Base-by-base conservation (phyloP, 352 stramenopile genomes). In the Globisporangium parvum region DNA sequence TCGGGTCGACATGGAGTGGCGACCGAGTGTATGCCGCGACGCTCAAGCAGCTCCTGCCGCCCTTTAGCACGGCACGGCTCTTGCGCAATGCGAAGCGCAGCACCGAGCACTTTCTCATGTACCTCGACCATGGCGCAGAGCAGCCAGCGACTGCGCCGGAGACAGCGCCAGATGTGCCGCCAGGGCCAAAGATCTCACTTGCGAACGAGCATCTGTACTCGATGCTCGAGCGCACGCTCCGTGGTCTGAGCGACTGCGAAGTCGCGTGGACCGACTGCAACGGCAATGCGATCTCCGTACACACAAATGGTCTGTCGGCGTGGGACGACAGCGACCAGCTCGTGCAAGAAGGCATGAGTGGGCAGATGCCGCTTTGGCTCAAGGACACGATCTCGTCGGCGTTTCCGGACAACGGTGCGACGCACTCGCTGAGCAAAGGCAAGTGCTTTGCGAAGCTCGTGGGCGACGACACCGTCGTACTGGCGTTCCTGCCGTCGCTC, bases 361-460 rank as follows among this genome's bases (percentile, higher is more conserved):
- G 72, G 0, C 69, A 91, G 57, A 65, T 93, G 31, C 85, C 85
- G 5, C 51, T 93, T 15, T 95, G 85, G 85, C 59, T 91, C 37
- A 79, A 85, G 53, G 48, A 84, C 0, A 70, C 73, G 33, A 56
- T 83, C 18, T 51, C 62, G 9, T 59, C 74, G 20, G 74, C 72
- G 6, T 75, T 82, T n/a, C 62, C 78, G 39, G 63, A 80, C 24
- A 61, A 70, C 26, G 52, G 66, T 2, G 60, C 66, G 8, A 55
- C 65, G 51, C 50, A 73, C 28, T 28, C 64, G 12, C 48, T 91
- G n/a, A 90, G 77, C 55, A 72, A 83, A 60, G 85, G 85, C 18
- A 80, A 85, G n/a, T 95, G 85, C 41, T 95, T 93, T 68, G 85
- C 81, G 11, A 95, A 95, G 60, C 56, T 92, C 23, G 65, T 93